Evolutionary conservation across 768 basidiomycete species (phyloP), one percentile per base, ranked within the genome.

Genomic region (Suillus lakei): DNA sequence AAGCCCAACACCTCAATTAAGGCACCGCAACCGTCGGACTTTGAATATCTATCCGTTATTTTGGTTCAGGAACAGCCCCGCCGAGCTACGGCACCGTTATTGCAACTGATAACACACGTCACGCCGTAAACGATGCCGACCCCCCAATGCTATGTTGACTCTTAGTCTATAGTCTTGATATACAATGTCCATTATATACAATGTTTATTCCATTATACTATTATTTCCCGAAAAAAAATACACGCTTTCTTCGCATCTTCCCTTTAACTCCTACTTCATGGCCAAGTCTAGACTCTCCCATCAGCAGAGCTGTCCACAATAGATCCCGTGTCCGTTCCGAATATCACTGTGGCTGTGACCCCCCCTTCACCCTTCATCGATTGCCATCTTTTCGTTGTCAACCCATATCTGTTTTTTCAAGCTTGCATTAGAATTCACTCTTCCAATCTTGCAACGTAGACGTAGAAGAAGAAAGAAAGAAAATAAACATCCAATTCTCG

Each of bases 41-140:
- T 68, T 12, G n/a, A 75, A 76, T 58, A 36, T 18, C 0, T 39
- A 6, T 0, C 76, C 74, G 60, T 32, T 12, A 2, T 13, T 63
- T 21, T 71, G 77, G 77, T 61, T 75, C 76, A 76, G 76, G 76
- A 67, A 78, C 77, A 70, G 60, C 72, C 66, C 69, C 73, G 75
- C 75, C 76, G 75, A 73, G 63, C 75, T 69, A 78, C 76, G 76
- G 76, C 76, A 78, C 76, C 77, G 76, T 71, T 61, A n/a, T 54
- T 60, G 64, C 66, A n/a, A 69, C 66, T 71, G 63, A 66, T 59
- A 67, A 64, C 60, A 50, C 64, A 54, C 36, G 67, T 64, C 70
- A 71, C 65, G 62, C 73, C 67, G 71, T 69, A 62, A 54, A 67
- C 64, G 44, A 55, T n/a, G 58, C 48, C n/a, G n/a, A n/a, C n/a